Percentiles rank a stretch among this genome's conserved stretches.
phyloP scores from a whole-genome alignment of 164 flowering plant species.

The Umbilicus rupestris region DNA sequence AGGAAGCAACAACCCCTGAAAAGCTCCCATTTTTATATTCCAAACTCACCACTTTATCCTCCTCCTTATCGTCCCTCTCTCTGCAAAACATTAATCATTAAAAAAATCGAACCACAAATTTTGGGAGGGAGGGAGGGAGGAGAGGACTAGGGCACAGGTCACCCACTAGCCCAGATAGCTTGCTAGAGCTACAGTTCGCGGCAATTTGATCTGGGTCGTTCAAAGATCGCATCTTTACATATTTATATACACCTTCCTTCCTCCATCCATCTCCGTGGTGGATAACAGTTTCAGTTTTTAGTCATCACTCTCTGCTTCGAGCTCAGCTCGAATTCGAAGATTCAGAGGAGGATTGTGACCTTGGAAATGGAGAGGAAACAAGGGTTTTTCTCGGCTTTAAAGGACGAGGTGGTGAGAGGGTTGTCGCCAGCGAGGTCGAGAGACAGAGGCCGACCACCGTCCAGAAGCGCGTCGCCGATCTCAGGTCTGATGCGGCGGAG shows the following conservation, averaged over 20 bases:
- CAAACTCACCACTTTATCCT: background rate
- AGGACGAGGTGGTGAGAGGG: conserved; percentile 70
- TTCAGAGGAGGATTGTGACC: background rate
- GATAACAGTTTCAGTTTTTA: too few species aligned
- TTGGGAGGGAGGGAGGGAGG: background rate
- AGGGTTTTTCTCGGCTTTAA: conserved; percentile 77
- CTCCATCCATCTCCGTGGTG: too few species aligned
- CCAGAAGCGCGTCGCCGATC: conserved; percentile 51
- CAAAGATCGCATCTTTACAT: background rate
- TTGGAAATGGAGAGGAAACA: conserved; percentile 70
- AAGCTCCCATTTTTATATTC: background rate
- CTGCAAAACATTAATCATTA: background rate
- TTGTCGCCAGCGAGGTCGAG: conserved; percentile 70
- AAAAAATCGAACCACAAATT: background rate
- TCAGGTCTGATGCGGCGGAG: conserved; percentile 41
- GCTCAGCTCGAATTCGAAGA: background rate
- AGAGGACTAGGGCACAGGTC: too few species aligned
- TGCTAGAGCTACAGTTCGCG: conserved; percentile 2
- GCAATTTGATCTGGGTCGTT: conserved; percentile 1
- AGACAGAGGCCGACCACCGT: conserved; percentile 36
- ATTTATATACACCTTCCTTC: too few species aligned
- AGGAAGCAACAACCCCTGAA: background rate
- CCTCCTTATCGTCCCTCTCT: background rate
- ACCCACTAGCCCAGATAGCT: too few species aligned
- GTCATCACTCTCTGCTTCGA: background rate